Evolutionary conservation across 2,329 filamentous ascomycete genomes (phyloP), one percentile per base, ranked within the genome.

Genomic region (Westerdykella ornata): DNA sequence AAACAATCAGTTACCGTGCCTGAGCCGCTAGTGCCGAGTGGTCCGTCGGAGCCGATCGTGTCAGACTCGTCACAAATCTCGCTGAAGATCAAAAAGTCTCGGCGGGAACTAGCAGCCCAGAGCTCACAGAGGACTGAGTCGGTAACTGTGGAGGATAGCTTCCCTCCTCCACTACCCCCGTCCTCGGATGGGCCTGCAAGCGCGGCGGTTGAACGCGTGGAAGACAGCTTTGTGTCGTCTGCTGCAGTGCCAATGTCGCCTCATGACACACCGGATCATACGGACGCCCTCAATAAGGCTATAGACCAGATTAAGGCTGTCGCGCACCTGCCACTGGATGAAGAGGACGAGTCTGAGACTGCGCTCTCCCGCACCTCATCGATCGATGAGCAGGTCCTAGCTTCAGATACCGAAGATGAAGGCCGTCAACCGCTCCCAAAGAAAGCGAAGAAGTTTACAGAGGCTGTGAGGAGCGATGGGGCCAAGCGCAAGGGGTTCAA

Each of bases 251-350:
- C 38, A 38, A 2, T 32, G 2, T 9, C 38, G 20, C 3, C 7
- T 26, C 8, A 7, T 26, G 22, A 11, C 4, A 11, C 22, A 26
- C 12, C 22, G 22, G 8, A 26, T 7, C 47, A 52, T 44, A 41
- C 52, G 7, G 81, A 86, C 51, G 78, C 77, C 19, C 68, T 90
- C 7, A 76, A 82, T 22, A 68, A 77, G 28, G 76, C 78, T 40
- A 87, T 92, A 43, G 66, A 75, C 22, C 72, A 83, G 53, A 72
- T 81, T 35, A 78, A 76, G 52, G 70, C 76, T 41, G 74, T 77
- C 22, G 75, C 77, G 44, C 68, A 82, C 43, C 67, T 88, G 5
- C 68, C 66, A 1, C 52, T 72, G 0, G 68, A 71, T 19, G 60
- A 66, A 12, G 66, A 70, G 4, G 66, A 60, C 3, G 54, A 69